These are phyloP conservation scores for Euptelea pleiosperma DNA, from an alignment of 164 flowering plant species.

Conservation along the genomic window DNA sequence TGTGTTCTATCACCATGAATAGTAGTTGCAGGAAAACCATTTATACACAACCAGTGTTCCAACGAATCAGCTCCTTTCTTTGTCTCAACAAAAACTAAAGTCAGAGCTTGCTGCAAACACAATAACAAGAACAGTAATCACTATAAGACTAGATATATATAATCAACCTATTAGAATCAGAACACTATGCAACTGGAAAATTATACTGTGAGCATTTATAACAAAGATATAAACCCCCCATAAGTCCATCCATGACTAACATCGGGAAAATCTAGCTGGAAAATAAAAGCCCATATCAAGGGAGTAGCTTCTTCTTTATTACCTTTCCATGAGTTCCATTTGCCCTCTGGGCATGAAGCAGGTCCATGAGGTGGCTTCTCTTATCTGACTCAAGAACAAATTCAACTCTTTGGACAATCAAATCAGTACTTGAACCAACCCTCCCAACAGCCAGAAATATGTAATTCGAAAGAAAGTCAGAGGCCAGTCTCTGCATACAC, in stretches of 20 bases:
- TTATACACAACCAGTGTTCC: conserved; percentile 47
- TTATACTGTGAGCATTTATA: too few species aligned
- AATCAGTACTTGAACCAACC: conserved; percentile 73
- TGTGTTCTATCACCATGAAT: conserved; percentile 58
- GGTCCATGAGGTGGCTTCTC: conserved; percentile 67
- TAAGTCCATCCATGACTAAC: too few species aligned
- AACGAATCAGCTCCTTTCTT: conserved; percentile 57
- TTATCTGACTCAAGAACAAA: conserved; percentile 63
- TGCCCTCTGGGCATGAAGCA: conserved; percentile 62
- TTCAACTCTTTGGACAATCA: conserved; percentile 68
- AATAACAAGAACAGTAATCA: too few species aligned
- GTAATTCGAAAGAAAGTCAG: conserved; percentile 61
- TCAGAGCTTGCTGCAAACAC: conserved; percentile 44
- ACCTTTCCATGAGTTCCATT: conserved; percentile 61
- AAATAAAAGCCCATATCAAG: not conserved
- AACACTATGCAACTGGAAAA: too few species aligned
- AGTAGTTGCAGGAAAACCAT: conserved; percentile 53
- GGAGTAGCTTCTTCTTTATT: conserved; percentile 1
- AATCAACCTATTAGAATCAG: too few species aligned
- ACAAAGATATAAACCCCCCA: too few species aligned
- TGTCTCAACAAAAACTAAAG: conserved; percentile 54
- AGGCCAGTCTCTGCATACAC: conserved; percentile 58
- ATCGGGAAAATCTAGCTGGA: too few species aligned
- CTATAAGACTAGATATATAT: too few species aligned
- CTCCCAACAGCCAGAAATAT: conserved; percentile 69